phyloP scores from a whole-genome alignment of 2,329 filamentous ascomycete species.

The Orbilia blumenaviensis region DNA sequence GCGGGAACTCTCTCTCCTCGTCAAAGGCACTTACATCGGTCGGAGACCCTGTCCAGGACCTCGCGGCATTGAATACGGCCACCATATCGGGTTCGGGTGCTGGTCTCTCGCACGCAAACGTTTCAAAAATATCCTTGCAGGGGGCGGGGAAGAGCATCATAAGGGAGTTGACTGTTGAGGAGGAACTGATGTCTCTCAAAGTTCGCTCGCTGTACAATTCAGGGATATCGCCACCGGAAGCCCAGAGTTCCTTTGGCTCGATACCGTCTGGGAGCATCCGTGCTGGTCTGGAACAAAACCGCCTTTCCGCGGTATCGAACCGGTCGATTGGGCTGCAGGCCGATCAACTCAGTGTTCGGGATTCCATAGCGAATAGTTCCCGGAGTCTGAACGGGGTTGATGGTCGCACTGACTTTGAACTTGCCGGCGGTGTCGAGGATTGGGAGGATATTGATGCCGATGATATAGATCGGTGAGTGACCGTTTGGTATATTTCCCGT shows the following conservation, averaged over 20 bases:
- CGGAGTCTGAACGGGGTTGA: constrained; percentile 56
- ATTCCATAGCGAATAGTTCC: constrained; percentile 37
- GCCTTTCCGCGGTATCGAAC: constrained; percentile 45
- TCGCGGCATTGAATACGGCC: background rate
- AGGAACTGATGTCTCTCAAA: constrained; percentile 57
- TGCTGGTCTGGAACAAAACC: constrained; percentile 53
- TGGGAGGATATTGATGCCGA: constrained; percentile 72
- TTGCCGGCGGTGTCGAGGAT: constrained; percentile 69
- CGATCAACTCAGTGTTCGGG: constrained; percentile 17
- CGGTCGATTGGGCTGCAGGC: constrained; percentile 45
- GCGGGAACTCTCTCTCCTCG: background rate
- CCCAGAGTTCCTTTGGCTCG: constrained; percentile 54
- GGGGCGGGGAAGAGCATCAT: constrained; percentile 37
- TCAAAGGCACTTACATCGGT: background rate
- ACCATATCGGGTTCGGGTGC: background rate
- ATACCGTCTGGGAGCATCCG: constrained; percentile 55
- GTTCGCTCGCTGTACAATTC: constrained; percentile 58
- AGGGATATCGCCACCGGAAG: constrained; percentile 41
- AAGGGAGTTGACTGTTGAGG: constrained; percentile 55
- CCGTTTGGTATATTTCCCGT: background rate
- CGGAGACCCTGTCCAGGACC: background rate
- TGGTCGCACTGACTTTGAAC: constrained; percentile 61
- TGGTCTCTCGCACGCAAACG: constrained; percentile 12
- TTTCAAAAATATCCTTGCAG: constrained; percentile 43
- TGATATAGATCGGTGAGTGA: constrained; percentile 67